Base-by-base conservation (phyloP, 306 rosid species). In the Calophaca sinica region DNA sequence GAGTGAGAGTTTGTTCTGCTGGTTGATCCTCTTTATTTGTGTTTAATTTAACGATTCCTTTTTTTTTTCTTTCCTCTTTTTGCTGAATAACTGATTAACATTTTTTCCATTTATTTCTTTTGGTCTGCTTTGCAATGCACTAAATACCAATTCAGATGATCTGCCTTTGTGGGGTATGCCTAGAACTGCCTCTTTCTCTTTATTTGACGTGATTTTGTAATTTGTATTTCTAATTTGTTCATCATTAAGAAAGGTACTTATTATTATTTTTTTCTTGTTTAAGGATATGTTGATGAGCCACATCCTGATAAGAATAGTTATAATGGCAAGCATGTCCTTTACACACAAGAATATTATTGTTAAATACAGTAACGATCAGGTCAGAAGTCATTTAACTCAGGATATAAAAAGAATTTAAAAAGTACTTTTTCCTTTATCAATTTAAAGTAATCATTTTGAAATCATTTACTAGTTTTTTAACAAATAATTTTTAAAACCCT, bases 111-210 rank as follows among this genome's bases (percentile, higher is more conserved):
- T 67, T 68, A 32, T 28, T 64, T 54, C 79, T 59, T 68, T 46
- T 57, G 92, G 78, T 80, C 59, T 58, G 54, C 4, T 78, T 68
- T 36, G 71, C 75, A 73, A 81, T 32, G 68, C 70, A 50, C 80
- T 70, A 77, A 80, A 79, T 74, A 59, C 84, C 74, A 79, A 76
- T 85, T 74, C 97, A 96, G 99, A 96, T 83, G 99, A 96, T 84
- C 93, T 96, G 58, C 99, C 99, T 77, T 78, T 96, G 80, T 92
- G 98, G 98, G 96, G 99, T 96, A 92, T 72, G 88, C 73, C 57
- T 72, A 50, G 13, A 32, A 63, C 75, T 63, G 7, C 64, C 73
- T 80, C 79, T 59, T 46, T 77, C 31, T 61, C 32, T 53, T 72
- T 60, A 55, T 60, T 68, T 60, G 48, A 62, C 55, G 36, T 73